Percentiles rank a stretch among this genome's conserved stretches.
phyloP scores from a whole-genome alignment of 345 rosid genomes.

The Jatropha curcas region DNA sequence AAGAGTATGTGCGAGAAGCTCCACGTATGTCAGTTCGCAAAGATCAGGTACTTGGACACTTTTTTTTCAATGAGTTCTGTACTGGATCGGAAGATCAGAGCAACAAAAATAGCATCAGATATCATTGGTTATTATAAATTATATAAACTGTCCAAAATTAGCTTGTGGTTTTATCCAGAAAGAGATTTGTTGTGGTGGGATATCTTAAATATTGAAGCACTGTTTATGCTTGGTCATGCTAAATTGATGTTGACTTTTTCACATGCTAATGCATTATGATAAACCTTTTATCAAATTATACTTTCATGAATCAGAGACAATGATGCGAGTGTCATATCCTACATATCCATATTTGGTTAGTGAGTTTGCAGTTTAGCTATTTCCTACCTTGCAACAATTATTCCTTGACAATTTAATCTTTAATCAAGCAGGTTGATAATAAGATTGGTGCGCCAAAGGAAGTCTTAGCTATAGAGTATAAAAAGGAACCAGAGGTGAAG shows the following conservation, averaged over 20 bases:
- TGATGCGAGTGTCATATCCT: not conserved
- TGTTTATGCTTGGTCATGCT: not conserved
- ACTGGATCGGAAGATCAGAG: slow-evolving; percentile 2
- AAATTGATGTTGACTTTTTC: not conserved
- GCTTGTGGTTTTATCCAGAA: not conserved
- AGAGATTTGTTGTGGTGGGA: not conserved
- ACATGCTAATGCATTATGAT: not conserved
- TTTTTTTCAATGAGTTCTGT: not conserved
- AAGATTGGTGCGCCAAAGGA: slow-evolving; percentile 72
- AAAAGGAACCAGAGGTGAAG: slow-evolving; percentile 49
- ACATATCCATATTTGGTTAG: not conserved
- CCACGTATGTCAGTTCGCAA: slow-evolving; percentile 60
- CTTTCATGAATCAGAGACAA: not conserved
- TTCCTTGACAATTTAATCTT: slow-evolving; percentile 1
- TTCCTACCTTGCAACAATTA: not conserved
- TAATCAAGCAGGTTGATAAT: slow-evolving; percentile 35
- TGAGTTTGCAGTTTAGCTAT: too few relatives aligned
- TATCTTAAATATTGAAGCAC: not conserved
- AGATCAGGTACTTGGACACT: slow-evolving; percentile 58
- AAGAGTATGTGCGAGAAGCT: slow-evolving; percentile 90
- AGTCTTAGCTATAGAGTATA: slow-evolving; percentile 74
- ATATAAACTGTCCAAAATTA: not conserved
- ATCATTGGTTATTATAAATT: not conserved
- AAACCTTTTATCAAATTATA: not conserved
- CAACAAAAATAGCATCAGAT: not conserved